Base-by-base conservation (phyloP, 306 rosid species). In the Luffa aegyptiaca region DNA sequence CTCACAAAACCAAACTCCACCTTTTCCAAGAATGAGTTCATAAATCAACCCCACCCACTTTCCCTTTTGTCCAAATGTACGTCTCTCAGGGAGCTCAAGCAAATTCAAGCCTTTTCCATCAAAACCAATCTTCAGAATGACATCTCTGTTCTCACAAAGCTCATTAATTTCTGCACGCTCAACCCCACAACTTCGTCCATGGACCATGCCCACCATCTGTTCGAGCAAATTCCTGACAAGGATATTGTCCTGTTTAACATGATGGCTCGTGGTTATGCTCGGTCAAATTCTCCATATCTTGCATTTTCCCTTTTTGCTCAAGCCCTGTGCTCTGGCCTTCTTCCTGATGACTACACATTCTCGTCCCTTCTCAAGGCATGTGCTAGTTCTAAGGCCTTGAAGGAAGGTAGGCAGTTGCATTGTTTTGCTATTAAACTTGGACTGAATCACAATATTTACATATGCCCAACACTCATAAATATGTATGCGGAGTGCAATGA, bases 281-380 rank as follows among this genome's bases (percentile, higher is more conserved):
- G 97, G 57, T 84, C 83, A 53, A 45, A 78, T 26, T 79, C 89
- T 79, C 97, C 95, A 7, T 81, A 90, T 65, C 79, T 71, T 61
- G 95, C 90, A 18, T 65, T 93, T n/a, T 13, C 83, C 31, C 84
- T 93, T 45, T 86, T 91, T 62, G 74, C 83, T 65, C 78, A 77
- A 8, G 75, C 84, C 0, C 4, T 93, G 0, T 59, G 55, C 76
- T 80, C 80, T 33, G 92, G 90, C 5, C 63, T 89, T 71, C 72
- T 82, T 68, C 98, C 98, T 0, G 97, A 93, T 84, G 89, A 87
- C 49, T 93, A 90, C 85, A 86, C 98, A 21, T 93, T 93, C 83
- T 87, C 97, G 0, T 86, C 98, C 1, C 93, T 93, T 48, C 83
- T 93, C 79, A 91, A 91, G 89, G 98, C 88, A 1, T 91, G 97